These are phyloP conservation scores for Phytophthora brassicae DNA, from an alignment of 352 stramenopile species.

Conservation along the genomic window DNA sequence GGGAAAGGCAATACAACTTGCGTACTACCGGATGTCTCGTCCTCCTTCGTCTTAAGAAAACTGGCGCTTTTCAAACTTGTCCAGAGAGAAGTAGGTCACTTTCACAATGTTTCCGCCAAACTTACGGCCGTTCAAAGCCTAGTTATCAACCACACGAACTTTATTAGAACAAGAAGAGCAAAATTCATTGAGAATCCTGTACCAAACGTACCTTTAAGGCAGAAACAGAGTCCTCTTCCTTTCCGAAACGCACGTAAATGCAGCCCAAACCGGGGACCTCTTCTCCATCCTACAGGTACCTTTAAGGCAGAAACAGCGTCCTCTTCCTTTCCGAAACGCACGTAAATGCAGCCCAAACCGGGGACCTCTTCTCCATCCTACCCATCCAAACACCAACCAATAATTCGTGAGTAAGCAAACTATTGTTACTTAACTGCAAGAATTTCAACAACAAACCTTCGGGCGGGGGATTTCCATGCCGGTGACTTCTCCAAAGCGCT, in stretches of 20 bases:
- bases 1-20: conserved; percentile 24
- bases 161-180: background rate
- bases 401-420: background rate
- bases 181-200: background rate
- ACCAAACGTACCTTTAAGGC: conserved; percentile 66
- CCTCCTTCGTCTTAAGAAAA: conserved; percentile 44
- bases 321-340: conserved; percentile 64
- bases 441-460: conserved; percentile 48
- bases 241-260: conserved; percentile 81
- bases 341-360: conserved; percentile 80
- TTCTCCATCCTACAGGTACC: conserved; percentile 72
- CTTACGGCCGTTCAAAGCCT: conserved; percentile 84
- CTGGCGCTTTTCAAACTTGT: conserved; percentile 71
- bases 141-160: conserved; percentile 2
- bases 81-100: conserved; percentile 73
- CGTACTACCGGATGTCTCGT: conserved; percentile 14
- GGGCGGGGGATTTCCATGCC: conserved; percentile 78
- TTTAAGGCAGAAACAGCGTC: conserved; percentile 71
- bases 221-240: conserved; percentile 52
- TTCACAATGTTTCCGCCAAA: conserved; percentile 87
- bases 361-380: conserved; percentile 61
- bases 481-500: conserved; percentile 76
- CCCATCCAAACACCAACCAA: conserved; percentile 3
- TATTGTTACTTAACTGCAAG: background rate
- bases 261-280: conserved; percentile 65